Evolutionary conservation across 1,139 yeast species (phyloP), one percentile per base, ranked within the genome.

Genomic region (Yamadazyma buinensis): DNA sequence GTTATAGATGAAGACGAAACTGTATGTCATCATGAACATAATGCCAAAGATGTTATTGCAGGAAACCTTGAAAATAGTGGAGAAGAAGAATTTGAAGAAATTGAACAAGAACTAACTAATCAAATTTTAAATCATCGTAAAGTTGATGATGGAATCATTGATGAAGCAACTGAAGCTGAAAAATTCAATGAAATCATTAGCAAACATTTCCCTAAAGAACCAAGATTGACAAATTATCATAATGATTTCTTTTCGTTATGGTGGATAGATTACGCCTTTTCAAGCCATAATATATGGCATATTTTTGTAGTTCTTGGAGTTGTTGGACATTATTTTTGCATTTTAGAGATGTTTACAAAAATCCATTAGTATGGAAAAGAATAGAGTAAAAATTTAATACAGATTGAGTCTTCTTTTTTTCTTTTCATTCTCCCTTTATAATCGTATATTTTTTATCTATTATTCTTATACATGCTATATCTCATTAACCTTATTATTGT

Each of bases 231-330:
- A 1, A 67, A 69, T 7, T 62, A 67, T 43, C 57, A 58, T 28
- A 54, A 57, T 23, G 77, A 62, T 45, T 80, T 80, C 57, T 62
- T 67, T 49, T 83, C 85, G 21, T 69, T 80, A 51, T 92, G 83
- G 94, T 88, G 95, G 92, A 82, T 81, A 8, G 94, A 84, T 49
- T 84, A 83, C 55, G 58, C 72, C 20, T 68, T 80, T 40, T 73
- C 79, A 24, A 86, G 96, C 33, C 98, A 92, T 59, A 88, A 87
- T 51, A 64, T 92, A 23, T 92, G 98, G 98, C 98, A 92, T 59
- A 57, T 87, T 13, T 86, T 85, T 54, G 98, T 92, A 28, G 75
- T 92, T 25, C 72, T 84, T 25, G 98, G 98, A 2, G 78, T 88
- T 17, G 61, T 85, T 39, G 95, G 94, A 25, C 97, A 90, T 58